Base-by-base conservation (phyloP, 805 yeast species). In the Candida insectalens region DNA sequence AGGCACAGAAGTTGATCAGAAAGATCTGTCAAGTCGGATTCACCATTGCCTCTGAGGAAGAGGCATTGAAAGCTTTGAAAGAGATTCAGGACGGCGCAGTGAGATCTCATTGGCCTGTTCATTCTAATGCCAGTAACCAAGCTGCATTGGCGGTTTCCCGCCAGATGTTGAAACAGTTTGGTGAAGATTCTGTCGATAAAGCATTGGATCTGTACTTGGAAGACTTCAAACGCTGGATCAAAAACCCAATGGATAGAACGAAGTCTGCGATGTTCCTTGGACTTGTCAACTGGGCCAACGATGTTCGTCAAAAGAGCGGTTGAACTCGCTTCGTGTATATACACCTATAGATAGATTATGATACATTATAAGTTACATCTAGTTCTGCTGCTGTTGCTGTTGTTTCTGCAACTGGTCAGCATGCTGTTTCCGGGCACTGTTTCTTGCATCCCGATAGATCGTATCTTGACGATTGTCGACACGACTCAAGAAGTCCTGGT, bases 401-500 rank as follows among this genome's bases (percentile, higher is more conserved):
- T 6, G 13, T 16, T 17, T 33, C 15, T 28, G 17, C 16, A 28
- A 4, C 6, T 8, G 28, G 9, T 8, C 12, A n/a, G n/a, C 15
- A 25, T 37, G 25, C 19, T 34, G 27, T 17, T 36, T 33, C 19
- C 32, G 37, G 13, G 40, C 25, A 20, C 34, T 39, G 15, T 36
- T 27, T 37, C 50, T 54, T 10, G 63, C 69, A 10, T 63, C 61
- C 45, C 66, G 67, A 45, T 65, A 65, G 23, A 71, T 63, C 25
- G 54, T 50, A 48, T 77, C 81, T 35, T 70, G 56, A 38, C 72
- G 71, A 26, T 60, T 60, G 39, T 82, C 88, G 19, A 85, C 83
- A 41, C 94, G 67, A 31, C 70, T 67, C 49, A 92, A 63, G 69
- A 92, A 92, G 44, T 83, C 96, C 55, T 89, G 96, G 51, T 76